phyloP scores from a whole-genome alignment of 2,329 filamentous ascomycete species.

The Monosporascus sp. region DNA sequence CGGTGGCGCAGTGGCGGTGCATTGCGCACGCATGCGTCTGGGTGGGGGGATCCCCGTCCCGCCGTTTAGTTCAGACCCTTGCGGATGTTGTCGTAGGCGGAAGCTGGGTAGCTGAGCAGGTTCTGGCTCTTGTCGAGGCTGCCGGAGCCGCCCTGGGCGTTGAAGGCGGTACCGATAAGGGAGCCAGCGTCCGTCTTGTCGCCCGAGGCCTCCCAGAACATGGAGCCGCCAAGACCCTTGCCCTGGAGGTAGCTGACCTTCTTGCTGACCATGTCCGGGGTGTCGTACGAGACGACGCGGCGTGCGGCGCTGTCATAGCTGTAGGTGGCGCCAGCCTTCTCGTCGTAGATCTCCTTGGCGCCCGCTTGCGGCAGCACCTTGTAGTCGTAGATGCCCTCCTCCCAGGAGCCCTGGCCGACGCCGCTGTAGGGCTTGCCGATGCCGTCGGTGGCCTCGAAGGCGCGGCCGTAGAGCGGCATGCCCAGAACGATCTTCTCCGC shows the following conservation, averaged over 20 bases:
- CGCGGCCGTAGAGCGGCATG: constrained; percentile 74
- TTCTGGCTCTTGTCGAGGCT: constrained; percentile 20
- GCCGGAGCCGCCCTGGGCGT: constrained; percentile 17
- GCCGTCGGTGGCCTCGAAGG: constrained; percentile 60
- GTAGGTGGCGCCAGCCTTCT: constrained; percentile 58
- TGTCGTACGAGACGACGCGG: constrained; percentile 70
- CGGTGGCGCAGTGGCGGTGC: too few species aligned
- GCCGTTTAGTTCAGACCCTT: constrained; percentile 14
- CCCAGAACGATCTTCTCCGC: constrained; percentile 67
- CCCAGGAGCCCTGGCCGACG: constrained; percentile 64
- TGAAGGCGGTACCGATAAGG: constrained; percentile 43
- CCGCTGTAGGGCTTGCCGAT: constrained; percentile 60
- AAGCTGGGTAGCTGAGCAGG: constrained; percentile 23
- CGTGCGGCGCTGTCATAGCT: constrained; percentile 57
- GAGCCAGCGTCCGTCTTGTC: constrained; percentile 57
- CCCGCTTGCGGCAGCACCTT: constrained; percentile 65
- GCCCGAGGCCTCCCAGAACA: constrained; percentile 81
- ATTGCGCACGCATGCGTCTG: too few species aligned
- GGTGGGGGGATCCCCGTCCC: background rate
- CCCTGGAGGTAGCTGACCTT: constrained; percentile 64
- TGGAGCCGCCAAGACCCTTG: constrained; percentile 64
- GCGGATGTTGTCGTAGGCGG: constrained; percentile 25
- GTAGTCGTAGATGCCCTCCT: constrained; percentile 74
- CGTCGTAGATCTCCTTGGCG: constrained; percentile 53
- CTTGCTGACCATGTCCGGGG: constrained; percentile 48